Evolutionary conservation across 2,329 filamentous ascomycete genomes (phyloP), one percentile per base, ranked within the genome.

Genomic region (Ophiocordyceps camponoti-leonardi): DNA sequence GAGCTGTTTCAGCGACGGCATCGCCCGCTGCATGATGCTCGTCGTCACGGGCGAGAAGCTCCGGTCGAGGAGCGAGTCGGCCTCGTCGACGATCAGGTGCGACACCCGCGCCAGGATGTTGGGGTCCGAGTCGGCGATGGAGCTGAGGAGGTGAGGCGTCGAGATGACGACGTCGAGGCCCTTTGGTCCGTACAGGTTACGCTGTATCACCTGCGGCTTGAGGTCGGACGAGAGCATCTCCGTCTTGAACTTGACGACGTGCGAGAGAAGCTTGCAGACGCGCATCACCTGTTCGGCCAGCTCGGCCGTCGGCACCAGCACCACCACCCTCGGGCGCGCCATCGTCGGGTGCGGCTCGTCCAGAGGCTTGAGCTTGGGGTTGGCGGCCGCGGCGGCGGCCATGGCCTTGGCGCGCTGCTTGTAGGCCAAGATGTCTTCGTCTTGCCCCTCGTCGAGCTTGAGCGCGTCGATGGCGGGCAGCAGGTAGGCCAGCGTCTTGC

Each of bases 401-500:
- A 16, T n/a, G 41, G 13, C 2, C 47, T 67, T 65, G 52, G 79
- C 75, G 18, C 73, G 72, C 30, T 72, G 63, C 45, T 73, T 71
- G 49, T 79, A 77, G 2, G 74, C 69, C 46, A 76, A 71, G 16
- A 77, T 67, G 1, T 72, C 71, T 1, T 61, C 60, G 50, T 87
- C 81, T 13, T 66, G 61, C 0, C 69, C 68, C 57, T 90, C 85
- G 6, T 77, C 79, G 31, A 76, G 67, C 65, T 98, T 98, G 54
- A 98, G 63, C 10, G 85, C 83, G 62, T 98, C 79, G 45, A 98
- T 70, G 16, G 81, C 73, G 0, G 92, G 93, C 6, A 95, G 64
- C 6, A 96, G 68, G 58, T 98, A 98, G 10, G 92, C 86, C 49
- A 98, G 68, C 1, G 92, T 98, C 68, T 98, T 98, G 49, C 92